phyloP scores from a whole-genome alignment of 768 basidiomycete genomes.

The Xerocomellus dryophilus region DNA sequence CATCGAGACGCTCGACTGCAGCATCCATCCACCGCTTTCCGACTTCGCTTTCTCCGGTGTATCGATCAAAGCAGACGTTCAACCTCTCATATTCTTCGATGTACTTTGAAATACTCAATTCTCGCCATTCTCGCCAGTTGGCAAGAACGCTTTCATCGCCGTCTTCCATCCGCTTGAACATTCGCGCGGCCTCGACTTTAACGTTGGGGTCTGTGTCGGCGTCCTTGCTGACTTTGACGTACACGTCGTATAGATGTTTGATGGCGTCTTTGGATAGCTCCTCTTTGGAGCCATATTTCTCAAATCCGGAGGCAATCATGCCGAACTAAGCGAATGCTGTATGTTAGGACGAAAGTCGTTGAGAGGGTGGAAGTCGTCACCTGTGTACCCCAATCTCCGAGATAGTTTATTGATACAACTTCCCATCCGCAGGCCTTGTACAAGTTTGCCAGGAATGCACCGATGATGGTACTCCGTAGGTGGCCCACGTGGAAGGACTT shows the following conservation, averaged over 20 bases:
- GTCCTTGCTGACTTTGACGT: conserved; percentile 91
- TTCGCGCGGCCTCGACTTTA: conserved; percentile 72
- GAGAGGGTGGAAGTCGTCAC: conserved; percentile 37
- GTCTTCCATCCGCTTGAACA: conserved; percentile 95
- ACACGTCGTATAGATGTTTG: conserved; percentile 91
- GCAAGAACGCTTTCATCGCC: conserved; percentile 79
- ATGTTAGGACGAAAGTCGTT: neutral
- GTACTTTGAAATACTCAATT: conserved; percentile 87
- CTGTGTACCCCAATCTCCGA: conserved; percentile 99
- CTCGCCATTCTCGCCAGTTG: conserved; percentile 93
- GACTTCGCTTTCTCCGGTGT: conserved; percentile 86
- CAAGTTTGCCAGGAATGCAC: conserved; percentile 87
- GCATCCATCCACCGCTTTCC: conserved; percentile 69
- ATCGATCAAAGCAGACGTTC: conserved; percentile 90
- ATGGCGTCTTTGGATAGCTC: conserved; percentile 85
- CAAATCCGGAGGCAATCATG: conserved; percentile 85
- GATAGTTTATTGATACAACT: conserved; percentile 87
- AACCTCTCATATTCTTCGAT: conserved; percentile 81
- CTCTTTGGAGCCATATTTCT: conserved; percentile 85
- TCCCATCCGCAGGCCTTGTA: conserved; percentile 94
- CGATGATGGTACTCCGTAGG: conserved; percentile 96
- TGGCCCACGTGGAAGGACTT: conserved; percentile 99
- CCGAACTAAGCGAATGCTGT: conserved; percentile 54
- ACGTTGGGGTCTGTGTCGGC: conserved; percentile 68
- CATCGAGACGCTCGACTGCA: conserved; percentile 63